These are phyloP conservation scores for Hymenoscyphus fraxineus DNA, from an alignment of 2,329 filamentous ascomycete species.

Conservation along the genomic window DNA sequence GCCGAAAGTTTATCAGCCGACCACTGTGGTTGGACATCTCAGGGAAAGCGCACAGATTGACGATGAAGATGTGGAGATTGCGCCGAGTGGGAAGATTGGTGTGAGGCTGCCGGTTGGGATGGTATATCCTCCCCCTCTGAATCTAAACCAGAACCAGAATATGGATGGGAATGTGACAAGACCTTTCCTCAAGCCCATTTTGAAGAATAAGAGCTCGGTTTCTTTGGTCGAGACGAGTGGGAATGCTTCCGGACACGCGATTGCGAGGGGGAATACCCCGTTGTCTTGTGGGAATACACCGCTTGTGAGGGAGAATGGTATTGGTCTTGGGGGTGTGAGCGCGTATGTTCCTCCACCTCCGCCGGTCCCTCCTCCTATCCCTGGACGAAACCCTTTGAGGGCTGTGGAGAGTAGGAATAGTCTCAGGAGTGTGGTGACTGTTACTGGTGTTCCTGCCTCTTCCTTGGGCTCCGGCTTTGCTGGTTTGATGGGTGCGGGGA, in stretches of 20 bases:
- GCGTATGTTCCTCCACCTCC: conserved; percentile 22
- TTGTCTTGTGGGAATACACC: not conserved
- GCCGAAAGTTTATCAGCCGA: conserved; percentile 31
- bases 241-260: not conserved
- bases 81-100: conserved; percentile 11
- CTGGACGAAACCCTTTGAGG: conserved; percentile 22
- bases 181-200: conserved; percentile 27
- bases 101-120: conserved; percentile 27
- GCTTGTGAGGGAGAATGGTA: too few species aligned
- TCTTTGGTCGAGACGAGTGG: conserved; percentile 23
- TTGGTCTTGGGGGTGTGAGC: too few species aligned
- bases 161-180: not conserved
- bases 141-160: conserved; percentile 12
- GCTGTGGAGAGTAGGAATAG: conserved; percentile 24
- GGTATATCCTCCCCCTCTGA: conserved; percentile 18
- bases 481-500: too few species aligned
- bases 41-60: conserved; percentile 50
- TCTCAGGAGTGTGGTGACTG: conserved; percentile 19
- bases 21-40: conserved; percentile 39
- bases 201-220: conserved; percentile 28
- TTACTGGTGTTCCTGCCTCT: conserved; percentile 1
- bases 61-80: conserved; percentile 34
- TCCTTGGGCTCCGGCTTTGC: too few species aligned
- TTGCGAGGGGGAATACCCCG: not conserved
- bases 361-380: conserved; percentile 24